A percentile compares a stretch with the other conserved stretches of the same genome.
These are phyloP conservation scores for Incumbomyces lentus DNA, from an alignment of 2,329 filamentous ascomycete species.

Conservation along the genomic window DNA sequence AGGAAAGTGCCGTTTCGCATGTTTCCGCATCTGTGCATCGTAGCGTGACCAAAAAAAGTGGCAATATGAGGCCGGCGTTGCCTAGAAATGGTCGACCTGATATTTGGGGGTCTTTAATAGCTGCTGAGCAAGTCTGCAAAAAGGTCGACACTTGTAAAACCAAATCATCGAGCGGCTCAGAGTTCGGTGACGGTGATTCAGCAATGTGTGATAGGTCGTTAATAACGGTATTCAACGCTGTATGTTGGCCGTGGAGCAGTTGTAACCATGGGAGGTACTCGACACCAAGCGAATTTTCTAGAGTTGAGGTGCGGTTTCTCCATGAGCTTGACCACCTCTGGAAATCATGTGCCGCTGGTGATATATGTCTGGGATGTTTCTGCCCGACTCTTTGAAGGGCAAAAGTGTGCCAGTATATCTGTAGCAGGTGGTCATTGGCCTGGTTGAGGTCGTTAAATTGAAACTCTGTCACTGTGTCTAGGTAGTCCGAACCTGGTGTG, in stretches of 20 bases:
- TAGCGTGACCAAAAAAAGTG: conserved; percentile 1
- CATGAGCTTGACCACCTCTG: background rate
- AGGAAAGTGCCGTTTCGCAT: background rate
- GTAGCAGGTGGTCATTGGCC: conserved; percentile 1
- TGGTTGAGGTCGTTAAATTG: conserved; percentile 1
- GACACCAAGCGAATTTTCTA: background rate
- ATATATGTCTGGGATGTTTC: background rate
- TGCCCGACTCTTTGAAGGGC: conserved; percentile 1
- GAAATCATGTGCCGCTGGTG: background rate
- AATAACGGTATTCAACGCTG: background rate
- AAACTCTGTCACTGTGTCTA: background rate
- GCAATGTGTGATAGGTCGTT: background rate
- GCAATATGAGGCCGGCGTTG: conserved; percentile 1
- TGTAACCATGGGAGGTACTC: conserved; percentile 1
- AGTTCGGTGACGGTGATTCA: background rate
- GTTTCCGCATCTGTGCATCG: background rate
- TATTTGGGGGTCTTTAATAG: background rate
- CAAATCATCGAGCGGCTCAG: background rate
- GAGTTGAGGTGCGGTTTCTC: background rate
- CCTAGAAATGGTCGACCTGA: background rate
- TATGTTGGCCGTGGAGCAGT: background rate
- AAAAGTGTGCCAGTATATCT: background rate
- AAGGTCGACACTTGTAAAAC: background rate
- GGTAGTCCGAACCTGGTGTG: background rate
- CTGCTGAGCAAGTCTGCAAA: background rate